phyloP scores from a whole-genome alignment of 2,329 filamentous ascomycete species.

The Paecilomyces sp. region DNA sequence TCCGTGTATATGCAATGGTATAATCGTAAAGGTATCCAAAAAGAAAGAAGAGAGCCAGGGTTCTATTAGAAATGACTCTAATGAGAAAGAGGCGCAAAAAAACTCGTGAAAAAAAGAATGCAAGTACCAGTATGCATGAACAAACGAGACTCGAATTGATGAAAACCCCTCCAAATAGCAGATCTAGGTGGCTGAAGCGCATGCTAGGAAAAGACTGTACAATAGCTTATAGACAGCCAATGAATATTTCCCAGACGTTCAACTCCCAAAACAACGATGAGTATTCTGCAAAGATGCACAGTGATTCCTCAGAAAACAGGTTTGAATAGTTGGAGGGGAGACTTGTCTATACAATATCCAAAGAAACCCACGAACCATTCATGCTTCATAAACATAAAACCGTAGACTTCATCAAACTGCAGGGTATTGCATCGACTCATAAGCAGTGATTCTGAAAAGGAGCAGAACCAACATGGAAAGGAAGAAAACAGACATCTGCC shows the following conservation, averaged over 20 bases:
- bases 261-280: background rate
- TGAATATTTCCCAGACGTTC: background rate
- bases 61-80: background rate
- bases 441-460: no score
- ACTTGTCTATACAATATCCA: background rate
- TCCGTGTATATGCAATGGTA: background rate
- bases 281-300: background rate
- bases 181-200: background rate
- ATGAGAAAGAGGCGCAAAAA: no score
- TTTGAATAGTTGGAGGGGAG: background rate
- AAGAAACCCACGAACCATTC: background rate
- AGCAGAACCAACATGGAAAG: background rate
- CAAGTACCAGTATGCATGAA: background rate
- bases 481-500: background rate
- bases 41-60: background rate
- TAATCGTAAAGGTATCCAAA: background rate
- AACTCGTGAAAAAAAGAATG: no score
- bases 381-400: background rate
- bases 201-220: background rate
- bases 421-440: background rate
- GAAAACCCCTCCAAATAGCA: background rate
- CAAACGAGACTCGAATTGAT: background rate
- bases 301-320: background rate
- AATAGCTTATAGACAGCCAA: background rate
- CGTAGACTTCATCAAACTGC: background rate